Percentiles rank a stretch among this genome's conserved stretches.
phyloP scores from a whole-genome alignment of 371 early-diverging fungal species.

The Mortierella sp. region DNA sequence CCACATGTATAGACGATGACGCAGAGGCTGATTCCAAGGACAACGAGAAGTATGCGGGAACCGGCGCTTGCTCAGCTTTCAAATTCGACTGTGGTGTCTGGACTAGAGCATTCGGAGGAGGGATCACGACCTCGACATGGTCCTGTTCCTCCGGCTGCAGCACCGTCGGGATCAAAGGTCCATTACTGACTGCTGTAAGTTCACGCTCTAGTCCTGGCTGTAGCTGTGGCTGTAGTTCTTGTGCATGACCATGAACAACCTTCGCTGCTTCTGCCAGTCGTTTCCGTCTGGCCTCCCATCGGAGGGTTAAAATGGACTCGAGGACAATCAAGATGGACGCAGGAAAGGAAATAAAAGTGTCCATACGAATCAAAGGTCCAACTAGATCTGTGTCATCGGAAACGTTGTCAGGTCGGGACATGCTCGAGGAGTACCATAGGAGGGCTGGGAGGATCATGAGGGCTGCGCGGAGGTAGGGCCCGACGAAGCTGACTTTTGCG shows the following conservation, averaged over 20 bases:
- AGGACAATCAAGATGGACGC: constrained; percentile 9
- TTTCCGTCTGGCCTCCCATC: constrained; percentile 10
- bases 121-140: constrained; percentile 13
- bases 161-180: not conserved
- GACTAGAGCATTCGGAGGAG: no score
- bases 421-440: constrained; percentile 12
- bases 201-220: not conserved
- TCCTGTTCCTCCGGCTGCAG: constrained; percentile 19
- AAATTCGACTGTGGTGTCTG: no score
- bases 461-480: not conserved
- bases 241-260: not conserved
- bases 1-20: no score
- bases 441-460: constrained; percentile 14
- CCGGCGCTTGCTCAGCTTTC: no score
- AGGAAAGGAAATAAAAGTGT: constrained; percentile 4
- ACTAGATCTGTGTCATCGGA: not conserved
- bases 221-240: not conserved
- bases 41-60: no score
- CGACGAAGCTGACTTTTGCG: constrained; percentile 2
- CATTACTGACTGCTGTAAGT: not conserved
- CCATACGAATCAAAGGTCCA: not conserved
- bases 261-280: not conserved
- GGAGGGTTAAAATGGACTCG: constrained; percentile 12
- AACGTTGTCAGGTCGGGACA: constrained; percentile 1
- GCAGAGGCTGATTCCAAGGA: no score